A percentile compares a stretch with the other conserved stretches of the same genome.
phyloP scores from a whole-genome alignment of 1,284 basidiomycete species.

The Laetiporus sulphureus region DNA sequence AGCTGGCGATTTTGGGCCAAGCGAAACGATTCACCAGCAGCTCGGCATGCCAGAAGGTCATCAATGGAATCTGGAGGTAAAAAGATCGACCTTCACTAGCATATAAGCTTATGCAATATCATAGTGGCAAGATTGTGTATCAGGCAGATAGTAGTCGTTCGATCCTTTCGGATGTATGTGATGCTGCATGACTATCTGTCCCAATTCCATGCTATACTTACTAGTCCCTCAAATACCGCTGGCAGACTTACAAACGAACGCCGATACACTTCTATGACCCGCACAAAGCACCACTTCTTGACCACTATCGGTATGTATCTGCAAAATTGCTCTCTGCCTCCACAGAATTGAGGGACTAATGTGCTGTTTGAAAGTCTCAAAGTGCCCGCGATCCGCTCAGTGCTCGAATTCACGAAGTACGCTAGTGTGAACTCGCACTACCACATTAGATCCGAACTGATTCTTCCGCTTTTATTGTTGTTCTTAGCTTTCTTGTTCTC shows the following conservation, averaged over 20 bases:
- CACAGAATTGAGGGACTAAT: neutral
- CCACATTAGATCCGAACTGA: no score
- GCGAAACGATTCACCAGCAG: constrained; percentile 86
- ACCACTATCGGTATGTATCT: constrained; percentile 90
- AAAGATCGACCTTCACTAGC: no score
- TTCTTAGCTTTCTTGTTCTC: constrained; percentile 69
- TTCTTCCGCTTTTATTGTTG: neutral
- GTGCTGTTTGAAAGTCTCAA: constrained; percentile 70
- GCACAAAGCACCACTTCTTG: constrained; percentile 83
- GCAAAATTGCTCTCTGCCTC: constrained; percentile 33
- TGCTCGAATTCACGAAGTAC: constrained; percentile 83
- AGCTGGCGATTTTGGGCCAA: constrained; percentile 83
- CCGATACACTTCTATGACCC: constrained; percentile 95
- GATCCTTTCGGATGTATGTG: constrained; percentile 78
- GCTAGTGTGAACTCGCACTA: constrained; percentile 4
- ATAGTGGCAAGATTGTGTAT: constrained; percentile 83
- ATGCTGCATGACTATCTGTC: neutral
- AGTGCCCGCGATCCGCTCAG: constrained; percentile 86
- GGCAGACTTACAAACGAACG: constrained; percentile 85
- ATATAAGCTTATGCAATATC: no score
- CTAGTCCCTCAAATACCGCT: no score
- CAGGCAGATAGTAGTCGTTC: constrained; percentile 82
- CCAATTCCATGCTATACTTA: no score
- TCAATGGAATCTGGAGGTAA: constrained; percentile 74
- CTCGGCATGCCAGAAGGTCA: constrained; percentile 82